Evolutionary conservation across 2,329 filamentous ascomycete species (phyloP), one percentile per base, ranked within the genome.

Genomic region (Exophiala bonariae): DNA sequence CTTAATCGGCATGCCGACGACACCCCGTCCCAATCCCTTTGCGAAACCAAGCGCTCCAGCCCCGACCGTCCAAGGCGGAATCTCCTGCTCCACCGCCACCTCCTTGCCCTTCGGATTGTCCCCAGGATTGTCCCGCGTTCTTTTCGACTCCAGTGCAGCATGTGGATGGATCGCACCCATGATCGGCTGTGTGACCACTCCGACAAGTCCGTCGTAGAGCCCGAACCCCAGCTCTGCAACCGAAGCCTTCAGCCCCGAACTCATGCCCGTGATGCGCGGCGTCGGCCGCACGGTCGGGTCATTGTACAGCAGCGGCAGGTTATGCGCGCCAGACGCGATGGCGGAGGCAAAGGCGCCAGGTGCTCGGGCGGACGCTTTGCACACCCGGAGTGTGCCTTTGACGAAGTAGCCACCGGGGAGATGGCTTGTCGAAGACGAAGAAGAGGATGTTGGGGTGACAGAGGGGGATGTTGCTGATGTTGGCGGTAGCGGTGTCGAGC

Each of bases 311-410:
- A 68, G 71, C 1, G 77, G 77, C 9, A 72, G 69, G 16, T 73
- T 75, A 45, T 77, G 75, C 44, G 78, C 72, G 4, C 77, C 77
- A 51, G 77, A 61, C 1, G 71, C 69, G 18, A 79, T 52, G 44
- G 75, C 69, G 61, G 79, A 67, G 0, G 74, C 33, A 18, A 52
- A 44, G 8, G 44, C 30, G 38, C 47, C 17, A 37, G 11, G 20
- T 22, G 35, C 35, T 16, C 37, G 38, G 9, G 45, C 44, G 11
- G 47, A 14, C 3, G 33, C 47, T 30, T 47, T 55, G 34, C 42
- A 50, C 14, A 14, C 50, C 50, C 35, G 35, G 7, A 22, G 16
- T 7, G 35, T 37, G n/a, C 35, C 35, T 37, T 22, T 37, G 35
- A 37, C 10, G 4, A 37, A 4, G 18, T 5, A 37, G 7, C 14